Evolutionary conservation across 1,284 basidiomycete species (phyloP), one percentile per base, ranked within the genome.

Genomic region (Exsudoporus floridanus): DNA sequence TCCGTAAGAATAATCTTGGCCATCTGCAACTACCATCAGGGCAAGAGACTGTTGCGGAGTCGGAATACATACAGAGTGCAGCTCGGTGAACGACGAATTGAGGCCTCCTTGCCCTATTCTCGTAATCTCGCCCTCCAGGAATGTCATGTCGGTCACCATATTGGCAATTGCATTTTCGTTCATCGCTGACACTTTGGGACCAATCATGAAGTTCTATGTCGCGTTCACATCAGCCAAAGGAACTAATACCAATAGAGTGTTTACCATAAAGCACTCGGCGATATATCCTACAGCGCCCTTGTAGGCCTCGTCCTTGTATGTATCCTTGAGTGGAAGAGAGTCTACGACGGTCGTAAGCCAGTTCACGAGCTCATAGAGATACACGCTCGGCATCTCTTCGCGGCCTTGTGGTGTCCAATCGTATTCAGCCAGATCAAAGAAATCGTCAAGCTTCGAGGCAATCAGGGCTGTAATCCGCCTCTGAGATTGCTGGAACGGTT

Each of bases 291-390:
- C 79, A 13, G 96, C 94, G 35, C 85, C 88, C 59, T 82, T 81
- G 70, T 97, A 99, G 13, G 92, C 90, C 56, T 90, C 85, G 44
- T 91, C 88, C 72, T 96, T 96, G 71, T 94, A 89, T 7, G 76
- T 73, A 52, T 92, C 86, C 55, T 92, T 86, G 65, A 97, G 87
- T 46, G 90, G 79, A 18, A 98, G 86, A 28, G 91, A 91, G 70
- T 98, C 96, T 59, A 99, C 94, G 59, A 98, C 92, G 1, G 95
- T 97, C 36, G 90, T 93, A 40, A 99, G 78, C 91, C 96, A 99
- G 63, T 94, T 94, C 65, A 97, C 83, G 65, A 98, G 83, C 70
- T 98, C 97, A 66, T 93, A 90, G 8, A 99, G 79, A 71, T 98
- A 98, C 77, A 87, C 86, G 78, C 93, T 96, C 40, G 94, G 92